A percentile compares a stretch with the other conserved stretches of the same genome.
phyloP scores from a whole-genome alignment of 805 yeast genomes.

The Clavispora phyllophila region DNA sequence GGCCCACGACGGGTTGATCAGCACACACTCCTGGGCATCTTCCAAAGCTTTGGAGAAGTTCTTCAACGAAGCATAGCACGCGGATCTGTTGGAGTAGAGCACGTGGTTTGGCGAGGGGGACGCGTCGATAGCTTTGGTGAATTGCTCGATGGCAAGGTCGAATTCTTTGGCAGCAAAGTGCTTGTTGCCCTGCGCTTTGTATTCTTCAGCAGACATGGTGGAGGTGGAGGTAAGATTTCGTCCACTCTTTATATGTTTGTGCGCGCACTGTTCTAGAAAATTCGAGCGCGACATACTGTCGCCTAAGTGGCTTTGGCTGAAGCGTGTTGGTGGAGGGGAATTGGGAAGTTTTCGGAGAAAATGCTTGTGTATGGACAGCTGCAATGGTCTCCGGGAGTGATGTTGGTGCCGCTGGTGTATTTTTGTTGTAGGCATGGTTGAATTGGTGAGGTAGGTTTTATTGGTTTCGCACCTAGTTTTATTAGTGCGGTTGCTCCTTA shows the following conservation, averaged over 20 bases:
- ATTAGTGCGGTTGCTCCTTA: too few relatives aligned
- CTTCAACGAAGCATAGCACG: constrained; percentile 75
- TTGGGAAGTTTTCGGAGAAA: too few relatives aligned
- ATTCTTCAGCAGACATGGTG: constrained; percentile 63
- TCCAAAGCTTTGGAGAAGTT: constrained; percentile 68
- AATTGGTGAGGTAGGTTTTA: too few relatives aligned
- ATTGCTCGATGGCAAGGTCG: constrained; percentile 69
- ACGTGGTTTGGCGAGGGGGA: constrained; percentile 86
- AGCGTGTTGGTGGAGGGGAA: too few relatives aligned
- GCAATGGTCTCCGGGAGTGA: too few relatives aligned
- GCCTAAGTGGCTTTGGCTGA: too few relatives aligned
- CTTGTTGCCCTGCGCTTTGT: constrained; percentile 88
- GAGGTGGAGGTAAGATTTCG: neutral
- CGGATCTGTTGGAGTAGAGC: constrained; percentile 89
- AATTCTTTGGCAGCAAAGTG: constrained; percentile 87
- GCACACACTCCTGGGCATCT: constrained; percentile 82
- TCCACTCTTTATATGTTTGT: constrained; percentile 3
- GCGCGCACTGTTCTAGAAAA: constrained; percentile 14
- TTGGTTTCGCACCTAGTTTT: too few relatives aligned
- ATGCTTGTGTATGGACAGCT: too few relatives aligned
- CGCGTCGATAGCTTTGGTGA: constrained; percentile 82
- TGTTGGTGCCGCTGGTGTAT: too few relatives aligned
- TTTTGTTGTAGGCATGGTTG: too few relatives aligned
- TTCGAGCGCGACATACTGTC: constrained; percentile 7
- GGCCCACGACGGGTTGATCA: constrained; percentile 84